Evolutionary conservation across 371 early-diverging fungal species (phyloP), one percentile per base, ranked within the genome.

Genomic region (Saksenaea vasiformis): DNA sequence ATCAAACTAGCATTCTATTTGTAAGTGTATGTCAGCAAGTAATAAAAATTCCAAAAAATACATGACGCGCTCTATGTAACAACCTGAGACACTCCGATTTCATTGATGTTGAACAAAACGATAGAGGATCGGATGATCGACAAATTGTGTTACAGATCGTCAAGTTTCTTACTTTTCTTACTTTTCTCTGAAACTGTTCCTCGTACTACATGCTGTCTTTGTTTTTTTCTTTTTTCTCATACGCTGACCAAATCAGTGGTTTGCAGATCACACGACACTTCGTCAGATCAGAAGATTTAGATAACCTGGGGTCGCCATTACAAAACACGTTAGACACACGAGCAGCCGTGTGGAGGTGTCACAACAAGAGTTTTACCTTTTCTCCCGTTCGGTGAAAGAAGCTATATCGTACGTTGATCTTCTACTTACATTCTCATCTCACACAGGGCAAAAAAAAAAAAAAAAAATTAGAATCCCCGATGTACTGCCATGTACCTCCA

Each of bases 131-230:
- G 51, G 51, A 22, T 22, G 51, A 47, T 47, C 51, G 51, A 47
- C 51, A 11, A 22, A 10, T 26, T 41, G 51, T 47, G 51, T 22
- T 19, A 59, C 60, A 31, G 47, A 39, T 59, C 26, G n/a, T 24
- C 39, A 19, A 17, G 35, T 57, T 47, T 47, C 51, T 47, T 47
- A 27, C 26, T 5, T 61, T 54, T 61, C 54, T 38, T 61, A 54
- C 55, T 36, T 54, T 54, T 61, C 54, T 54, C 13, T 37, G 9
- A n/a, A 28, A 14, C 43, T 9, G 14, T 28, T 47, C n/a, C 19
- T 44, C 47, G 60, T 60, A 39, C 47, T 11, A 60, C 47, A n/a
- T n/a, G n/a, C n/a, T n/a, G n/a, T n/a, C n/a, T 9, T 7, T 10
- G 17, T 22, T 53, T 53, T 57, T 17, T 57, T 36, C 39, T 17